A percentile compares a stretch with the other conserved stretches of the same genome.
Conservation (phyloP, 257 asterid species). For the Gynochthodes officinalis region DNA sequence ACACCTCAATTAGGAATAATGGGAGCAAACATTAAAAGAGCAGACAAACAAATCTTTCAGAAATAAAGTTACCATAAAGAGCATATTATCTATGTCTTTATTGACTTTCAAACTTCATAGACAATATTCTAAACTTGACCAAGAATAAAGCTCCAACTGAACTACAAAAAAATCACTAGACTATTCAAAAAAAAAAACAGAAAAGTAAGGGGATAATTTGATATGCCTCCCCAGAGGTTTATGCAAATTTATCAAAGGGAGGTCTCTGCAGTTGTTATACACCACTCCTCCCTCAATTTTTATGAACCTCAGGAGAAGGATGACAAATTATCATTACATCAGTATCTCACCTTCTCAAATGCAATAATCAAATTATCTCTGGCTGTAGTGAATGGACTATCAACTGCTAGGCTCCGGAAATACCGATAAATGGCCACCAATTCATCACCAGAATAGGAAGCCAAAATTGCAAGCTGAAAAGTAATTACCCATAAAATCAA, state of each 20-base stretch:
- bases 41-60: background rate
- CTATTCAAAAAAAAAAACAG: background rate
- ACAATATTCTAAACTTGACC: background rate
- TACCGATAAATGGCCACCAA: constrained; percentile 77
- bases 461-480: constrained; percentile 88
- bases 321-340: constrained; percentile 3
- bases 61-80: background rate
- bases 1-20: background rate
- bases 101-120: background rate
- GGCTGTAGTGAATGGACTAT: constrained; percentile 79
- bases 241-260: background rate
- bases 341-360: constrained; percentile 81
- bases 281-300: background rate
- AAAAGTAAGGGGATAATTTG: background rate
- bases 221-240: background rate
- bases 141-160: background rate
- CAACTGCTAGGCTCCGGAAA: constrained; percentile 88
- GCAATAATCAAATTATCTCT: constrained; percentile 88
- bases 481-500: constrained; percentile 6
- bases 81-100: background rate
- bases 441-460: constrained; percentile 84
- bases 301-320: background rate
- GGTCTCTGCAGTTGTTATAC: background rate
- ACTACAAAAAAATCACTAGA: background rate
- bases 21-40: background rate